phyloP scores from a whole-genome alignment of 441 rosid species.

The Oxalis stricta region DNA sequence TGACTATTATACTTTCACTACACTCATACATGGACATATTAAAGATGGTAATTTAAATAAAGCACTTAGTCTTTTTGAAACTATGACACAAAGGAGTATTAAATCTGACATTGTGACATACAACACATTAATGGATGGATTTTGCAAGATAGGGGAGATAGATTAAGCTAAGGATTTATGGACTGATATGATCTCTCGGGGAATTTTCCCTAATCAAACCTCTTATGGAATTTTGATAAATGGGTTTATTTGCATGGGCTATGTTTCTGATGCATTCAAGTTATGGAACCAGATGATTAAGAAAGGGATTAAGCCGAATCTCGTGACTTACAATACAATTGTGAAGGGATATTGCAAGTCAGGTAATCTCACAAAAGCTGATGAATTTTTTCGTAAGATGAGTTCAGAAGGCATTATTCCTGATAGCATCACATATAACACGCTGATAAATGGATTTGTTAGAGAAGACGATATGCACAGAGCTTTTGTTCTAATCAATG shows the following conservation, averaged over 20 bases:
- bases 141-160: slow-evolving; percentile 60
- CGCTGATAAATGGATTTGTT: slow-evolving; percentile 54
- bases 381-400: slow-evolving; percentile 48
- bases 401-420: slow-evolving; percentile 41
- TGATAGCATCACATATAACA: slow-evolving; percentile 61
- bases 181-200: slow-evolving; percentile 40
- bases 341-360: slow-evolving; percentile 68
- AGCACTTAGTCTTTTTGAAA: slow-evolving; percentile 39
- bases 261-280: slow-evolving; percentile 41
- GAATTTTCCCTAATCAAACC: slow-evolving; percentile 40
- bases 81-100: slow-evolving; percentile 48
- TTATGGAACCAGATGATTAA: slow-evolving; percentile 72
- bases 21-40: slow-evolving; percentile 66
- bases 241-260: slow-evolving; percentile 46
- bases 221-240: slow-evolving; percentile 62
- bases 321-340: slow-evolving; percentile 51
- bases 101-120: slow-evolving; percentile 65
- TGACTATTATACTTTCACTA: slow-evolving; percentile 62
- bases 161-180: slow-evolving; percentile 47
- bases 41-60: slow-evolving; percentile 52
- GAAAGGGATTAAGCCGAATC: slow-evolving; percentile 41
- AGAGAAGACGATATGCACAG: slow-evolving; percentile 54
- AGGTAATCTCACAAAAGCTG: slow-evolving; percentile 43
- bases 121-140: slow-evolving; percentile 68
- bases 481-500: slow-evolving; percentile 40